Conservation (phyloP, 495 filamentous ascomycete genomes). For the Baudoinia panamericana region DNA sequence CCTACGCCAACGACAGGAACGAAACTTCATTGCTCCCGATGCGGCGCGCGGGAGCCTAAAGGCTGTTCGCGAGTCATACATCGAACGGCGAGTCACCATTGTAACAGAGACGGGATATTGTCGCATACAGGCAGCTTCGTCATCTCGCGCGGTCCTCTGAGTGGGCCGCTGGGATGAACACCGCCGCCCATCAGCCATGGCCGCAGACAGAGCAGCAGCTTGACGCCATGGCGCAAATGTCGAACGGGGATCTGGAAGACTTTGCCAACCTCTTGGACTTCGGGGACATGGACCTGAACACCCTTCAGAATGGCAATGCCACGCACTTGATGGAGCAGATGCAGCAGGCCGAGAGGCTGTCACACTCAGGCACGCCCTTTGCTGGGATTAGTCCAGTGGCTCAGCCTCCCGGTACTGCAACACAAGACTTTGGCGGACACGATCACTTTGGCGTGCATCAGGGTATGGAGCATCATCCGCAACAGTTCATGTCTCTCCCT, state of each 20-base stretch:
- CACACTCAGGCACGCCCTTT: slow-evolving; percentile 13
- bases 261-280: slow-evolving; percentile 20
- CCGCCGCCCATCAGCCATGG: slow-evolving; percentile 11
- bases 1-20: no score
- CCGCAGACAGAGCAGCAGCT: slow-evolving; percentile 15
- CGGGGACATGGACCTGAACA: slow-evolving; percentile 20
- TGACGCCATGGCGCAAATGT: slow-evolving; percentile 14
- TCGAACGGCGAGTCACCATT: no score
- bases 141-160: no score
- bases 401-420: background rate
- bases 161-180: slow-evolving; percentile 12
- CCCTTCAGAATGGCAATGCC: slow-evolving; percentile 5
- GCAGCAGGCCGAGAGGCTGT: slow-evolving; percentile 4
- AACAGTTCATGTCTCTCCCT: slow-evolving; percentile 1
- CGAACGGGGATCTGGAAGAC: slow-evolving; percentile 15
- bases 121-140: no score
- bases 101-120: no score
- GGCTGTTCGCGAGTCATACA: no score
- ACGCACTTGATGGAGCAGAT: slow-evolving; percentile 4
- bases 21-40: no score
- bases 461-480: background rate
- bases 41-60: no score
- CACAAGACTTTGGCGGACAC: slow-evolving; percentile 17
- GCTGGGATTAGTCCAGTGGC: background rate
- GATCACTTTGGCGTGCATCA: slow-evolving; percentile 7